Percentiles rank a stretch among this genome's conserved stretches.
phyloP scores from a whole-genome alignment of 225 moss, liverwort and hornwort species.

The Asterella californica region DNA sequence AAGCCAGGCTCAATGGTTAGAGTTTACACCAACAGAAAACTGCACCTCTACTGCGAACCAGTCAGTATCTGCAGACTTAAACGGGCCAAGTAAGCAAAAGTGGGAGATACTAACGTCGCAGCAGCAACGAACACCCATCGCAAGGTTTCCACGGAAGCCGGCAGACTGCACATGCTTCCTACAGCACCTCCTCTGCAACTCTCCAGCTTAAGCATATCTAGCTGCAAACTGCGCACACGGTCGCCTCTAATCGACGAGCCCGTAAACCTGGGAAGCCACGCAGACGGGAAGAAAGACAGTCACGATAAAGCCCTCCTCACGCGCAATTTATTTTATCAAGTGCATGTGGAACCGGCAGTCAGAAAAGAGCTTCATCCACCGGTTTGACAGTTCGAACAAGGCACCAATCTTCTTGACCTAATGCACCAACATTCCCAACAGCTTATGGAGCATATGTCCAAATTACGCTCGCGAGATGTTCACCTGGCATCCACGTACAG shows the following conservation, averaged over 20 bases:
- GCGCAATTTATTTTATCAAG: too few relatives aligned
- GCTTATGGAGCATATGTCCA: too few relatives aligned
- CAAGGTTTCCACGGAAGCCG: conserved; percentile 38
- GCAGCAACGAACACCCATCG: conserved; percentile 42
- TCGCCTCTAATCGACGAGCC: background rate
- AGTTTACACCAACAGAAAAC: background rate
- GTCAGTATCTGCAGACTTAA: background rate
- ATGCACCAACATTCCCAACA: too few relatives aligned
- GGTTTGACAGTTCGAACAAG: too few relatives aligned
- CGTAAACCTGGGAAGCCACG: background rate
- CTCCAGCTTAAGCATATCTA: conserved; percentile 1
- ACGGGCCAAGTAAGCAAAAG: background rate
- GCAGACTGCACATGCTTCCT: conserved; percentile 27
- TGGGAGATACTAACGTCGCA: conserved; percentile 27
- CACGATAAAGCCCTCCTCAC: too few relatives aligned
- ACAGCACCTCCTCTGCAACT: conserved; percentile 25
- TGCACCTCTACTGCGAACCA: background rate
- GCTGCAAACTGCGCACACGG: background rate
- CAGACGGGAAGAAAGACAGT: background rate
- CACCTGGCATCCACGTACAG: background rate
- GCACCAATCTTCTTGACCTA: too few relatives aligned
- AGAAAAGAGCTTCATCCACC: too few relatives aligned
- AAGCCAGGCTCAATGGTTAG: background rate
- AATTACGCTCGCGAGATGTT: background rate
- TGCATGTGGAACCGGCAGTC: background rate